Conservation (phyloP, 148 eudicot genomes). For the Beta vulgaris region DNA sequence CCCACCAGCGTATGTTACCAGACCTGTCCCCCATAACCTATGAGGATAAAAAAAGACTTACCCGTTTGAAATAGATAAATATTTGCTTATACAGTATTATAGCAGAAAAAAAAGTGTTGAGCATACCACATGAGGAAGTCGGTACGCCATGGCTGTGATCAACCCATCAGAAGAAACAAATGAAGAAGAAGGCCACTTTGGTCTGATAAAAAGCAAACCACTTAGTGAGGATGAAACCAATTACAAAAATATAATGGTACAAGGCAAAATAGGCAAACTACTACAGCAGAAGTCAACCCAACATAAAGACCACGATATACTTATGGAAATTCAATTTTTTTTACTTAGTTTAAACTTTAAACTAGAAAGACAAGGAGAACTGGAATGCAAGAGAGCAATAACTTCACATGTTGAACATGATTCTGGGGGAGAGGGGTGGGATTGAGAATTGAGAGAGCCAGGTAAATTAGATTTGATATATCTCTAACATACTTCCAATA, state of each 20-base stretch:
- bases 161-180: slow-evolving; percentile 91
- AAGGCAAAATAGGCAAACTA: neutral
- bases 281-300: neutral
- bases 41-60: slow-evolving; percentile 15
- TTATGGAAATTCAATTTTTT: too few species aligned
- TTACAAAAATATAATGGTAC: neutral
- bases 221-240: slow-evolving; percentile 7
- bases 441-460: neutral
- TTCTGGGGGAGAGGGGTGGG: too few species aligned
- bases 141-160: slow-evolving; percentile 98
- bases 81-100: slow-evolving; percentile 9
- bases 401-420: neutral
- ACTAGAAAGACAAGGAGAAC: neutral
- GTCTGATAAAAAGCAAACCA: slow-evolving; percentile 52
- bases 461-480: too few species aligned
- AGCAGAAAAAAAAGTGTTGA: neutral
- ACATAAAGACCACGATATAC: neutral
- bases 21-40: slow-evolving; percentile 99
- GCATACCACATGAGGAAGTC: slow-evolving; percentile 97
- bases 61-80: slow-evolving; percentile 5
- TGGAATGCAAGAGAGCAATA: neutral
- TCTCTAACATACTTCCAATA: too few species aligned
- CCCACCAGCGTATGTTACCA: slow-evolving; percentile 99
- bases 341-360: too few species aligned
- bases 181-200: slow-evolving; percentile 97